Evolutionary conservation across 2,329 filamentous ascomycete genomes (phyloP).

Genomic region (Colletotrichum scovillei): DNA sequence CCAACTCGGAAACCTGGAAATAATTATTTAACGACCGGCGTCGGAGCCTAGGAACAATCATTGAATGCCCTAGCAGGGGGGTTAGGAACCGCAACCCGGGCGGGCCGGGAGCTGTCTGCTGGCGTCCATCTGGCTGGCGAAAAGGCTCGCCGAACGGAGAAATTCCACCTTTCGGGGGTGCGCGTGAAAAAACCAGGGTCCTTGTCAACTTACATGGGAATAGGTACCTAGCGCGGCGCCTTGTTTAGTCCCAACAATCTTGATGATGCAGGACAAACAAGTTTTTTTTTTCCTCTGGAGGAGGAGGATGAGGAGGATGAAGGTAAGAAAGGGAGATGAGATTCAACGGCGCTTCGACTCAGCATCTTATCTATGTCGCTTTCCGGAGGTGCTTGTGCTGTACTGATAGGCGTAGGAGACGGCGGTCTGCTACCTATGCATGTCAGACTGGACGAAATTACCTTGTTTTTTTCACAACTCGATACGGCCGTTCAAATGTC

Average conservation of each 20-base stretch:
- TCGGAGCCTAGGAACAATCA: conserved; percentile 13
- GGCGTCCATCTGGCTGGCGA: neutral
- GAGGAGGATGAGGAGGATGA: neutral
- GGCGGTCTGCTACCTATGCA: conserved; percentile 1
- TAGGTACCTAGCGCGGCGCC: neutral
- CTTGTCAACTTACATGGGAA: neutral
- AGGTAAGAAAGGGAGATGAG: too few relatives aligned
- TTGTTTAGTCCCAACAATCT: conserved; percentile 12
- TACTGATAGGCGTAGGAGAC: neutral
- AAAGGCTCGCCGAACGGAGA: conserved; percentile 13
- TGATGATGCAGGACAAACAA: conserved; percentile 16
- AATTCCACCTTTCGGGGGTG: neutral
- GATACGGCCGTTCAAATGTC: conserved; percentile 5
- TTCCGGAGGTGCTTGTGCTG: neutral
- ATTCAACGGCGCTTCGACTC: neutral
- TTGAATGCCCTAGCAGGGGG: conserved; percentile 20
- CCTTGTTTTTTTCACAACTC: neutral
- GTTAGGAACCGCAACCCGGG: neutral
- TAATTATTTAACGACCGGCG: conserved; percentile 9
- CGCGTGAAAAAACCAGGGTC: neutral
- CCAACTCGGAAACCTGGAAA: conserved; percentile 1
- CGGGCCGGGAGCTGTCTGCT: conserved; percentile 28
- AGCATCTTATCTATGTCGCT: conserved; percentile 23
- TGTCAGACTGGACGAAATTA: conserved; percentile 21
- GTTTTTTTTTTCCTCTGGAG: neutral